Evolutionary conservation across 192 early-diverging fungal species (phyloP), one percentile per base, ranked within the genome.

Genomic region (Phlyctochytrium bullatum): DNA sequence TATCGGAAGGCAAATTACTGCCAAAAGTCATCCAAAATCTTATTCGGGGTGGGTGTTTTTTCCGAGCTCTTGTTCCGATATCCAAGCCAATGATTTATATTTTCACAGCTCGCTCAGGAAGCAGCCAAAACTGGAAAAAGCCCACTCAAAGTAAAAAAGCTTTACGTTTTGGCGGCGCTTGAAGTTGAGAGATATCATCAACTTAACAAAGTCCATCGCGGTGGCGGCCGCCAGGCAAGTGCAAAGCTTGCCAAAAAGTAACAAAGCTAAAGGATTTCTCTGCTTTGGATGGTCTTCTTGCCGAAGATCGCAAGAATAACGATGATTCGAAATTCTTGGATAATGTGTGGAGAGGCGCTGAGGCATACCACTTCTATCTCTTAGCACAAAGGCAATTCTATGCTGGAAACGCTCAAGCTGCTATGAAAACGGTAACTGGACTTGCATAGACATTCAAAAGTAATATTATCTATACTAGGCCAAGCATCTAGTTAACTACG

Each of bases 331-430:
- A 69, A 36, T 71, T 82, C 40, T 40, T 82, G 23, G 77, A 81
- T 52, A 82, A 83, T 34, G 76, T 80, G 2, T 87, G 85, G 85
- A 61, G 81, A 29, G 83, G 80, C 1, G 85, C 85, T 4, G 85
- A 87, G 59, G 85, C 83, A 28, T 85, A 80, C 36, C 85, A 87
- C 68, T 83, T 77, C 52, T 85, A 85, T 68, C 63, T 85, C 27
- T 66, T 85, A 1, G 75, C 79, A 0, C 85, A 87, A 54, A 65
- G 77, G 29, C 85, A 87, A 56, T 85, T 80, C 61, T 86, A 87
- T 61, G 61, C 62, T 0, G 85, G 85, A 20, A 76, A 82, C 56
- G 40, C 78, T 6, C 69, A 73, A 20, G 66, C 54, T 0, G 76
- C 83, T 2, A 75, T 85, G 27, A 73, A 72, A 29, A 85, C 85